A percentile compares a stretch with the other conserved stretches of the same genome.
phyloP scores from a whole-genome alignment of 164 flowering plant genomes.

The Amborella trichopoda region DNA sequence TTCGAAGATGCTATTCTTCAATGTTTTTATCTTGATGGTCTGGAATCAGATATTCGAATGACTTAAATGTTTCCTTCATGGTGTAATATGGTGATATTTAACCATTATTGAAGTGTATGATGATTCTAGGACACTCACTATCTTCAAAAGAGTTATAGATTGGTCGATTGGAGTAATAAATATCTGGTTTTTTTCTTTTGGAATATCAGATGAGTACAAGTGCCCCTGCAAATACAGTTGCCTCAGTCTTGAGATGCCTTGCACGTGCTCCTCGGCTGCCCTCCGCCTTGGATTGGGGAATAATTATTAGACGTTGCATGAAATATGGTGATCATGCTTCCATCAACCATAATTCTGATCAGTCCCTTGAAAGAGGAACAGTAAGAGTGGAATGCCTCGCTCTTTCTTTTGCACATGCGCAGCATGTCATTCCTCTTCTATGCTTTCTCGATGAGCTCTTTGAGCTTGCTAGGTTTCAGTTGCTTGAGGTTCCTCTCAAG shows the following conservation, averaged over 20 bases:
- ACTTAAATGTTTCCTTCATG: too few species aligned
- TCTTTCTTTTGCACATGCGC: conserved; percentile 69
- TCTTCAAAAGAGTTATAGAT: too few species aligned
- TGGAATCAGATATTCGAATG: too few species aligned
- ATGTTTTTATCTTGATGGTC: too few species aligned
- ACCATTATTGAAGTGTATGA: too few species aligned
- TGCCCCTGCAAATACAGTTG: conserved; percentile 31
- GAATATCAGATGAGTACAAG: conserved; percentile 22
- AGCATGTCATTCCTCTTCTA: conserved; percentile 45
- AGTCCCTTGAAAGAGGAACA: conserved; percentile 16
- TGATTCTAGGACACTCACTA: too few species aligned
- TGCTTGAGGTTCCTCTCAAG: conserved; percentile 64
- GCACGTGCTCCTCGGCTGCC: conserved; percentile 79
- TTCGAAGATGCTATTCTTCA: too few species aligned
- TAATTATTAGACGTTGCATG: conserved; percentile 74
- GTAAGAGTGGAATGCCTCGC: conserved; percentile 57
- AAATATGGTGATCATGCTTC: conserved; percentile 48
- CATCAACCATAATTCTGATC: conserved; percentile 14
- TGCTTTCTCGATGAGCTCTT: conserved; percentile 69
- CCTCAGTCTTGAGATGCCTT: conserved; percentile 57
- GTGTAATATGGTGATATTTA: too few species aligned
- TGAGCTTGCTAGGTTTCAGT: conserved; percentile 62
- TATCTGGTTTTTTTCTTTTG: too few species aligned
- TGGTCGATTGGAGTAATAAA: too few species aligned
- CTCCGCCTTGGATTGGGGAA: conserved; percentile 72